These are phyloP conservation scores for Gracilaria vermiculophylla DNA, from an alignment of 23 red algal species.

Conservation along the genomic window DNA sequence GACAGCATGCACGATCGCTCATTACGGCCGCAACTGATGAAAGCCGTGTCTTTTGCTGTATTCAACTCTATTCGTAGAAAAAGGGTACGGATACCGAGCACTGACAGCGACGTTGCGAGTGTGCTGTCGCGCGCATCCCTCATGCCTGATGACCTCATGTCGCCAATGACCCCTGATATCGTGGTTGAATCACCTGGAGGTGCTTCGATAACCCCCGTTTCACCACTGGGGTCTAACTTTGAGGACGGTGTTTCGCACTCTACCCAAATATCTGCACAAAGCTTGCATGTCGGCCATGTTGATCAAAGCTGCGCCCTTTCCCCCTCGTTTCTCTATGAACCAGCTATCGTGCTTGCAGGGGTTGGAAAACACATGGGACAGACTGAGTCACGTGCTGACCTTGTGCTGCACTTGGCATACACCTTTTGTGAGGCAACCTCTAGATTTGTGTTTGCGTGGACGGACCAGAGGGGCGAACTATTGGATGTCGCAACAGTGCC, in stretches of 20 bases:
- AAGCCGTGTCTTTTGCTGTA: slow-evolving; percentile 58
- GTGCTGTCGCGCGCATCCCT: slow-evolving; percentile 28
- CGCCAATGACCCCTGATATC: slow-evolving; percentile 70
- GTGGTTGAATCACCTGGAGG: slow-evolving; percentile 14
- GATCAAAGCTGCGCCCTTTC: slow-evolving; percentile 57
- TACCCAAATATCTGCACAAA: neutral
- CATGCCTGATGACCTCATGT: slow-evolving; percentile 63
- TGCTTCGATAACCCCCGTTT: slow-evolving; percentile 23
- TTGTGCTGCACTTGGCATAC: slow-evolving; percentile 54
- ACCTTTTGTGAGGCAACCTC: slow-evolving; percentile 22
- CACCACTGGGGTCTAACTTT: slow-evolving; percentile 2
- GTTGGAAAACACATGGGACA: slow-evolving; percentile 61
- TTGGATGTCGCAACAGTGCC: slow-evolving; percentile 53
- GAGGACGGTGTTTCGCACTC: slow-evolving; percentile 9
- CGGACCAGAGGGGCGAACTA: slow-evolving; percentile 47
- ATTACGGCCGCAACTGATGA: slow-evolving; percentile 59
- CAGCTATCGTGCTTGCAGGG: slow-evolving; percentile 54
- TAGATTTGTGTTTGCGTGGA: slow-evolving; percentile 62
- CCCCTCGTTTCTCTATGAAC: slow-evolving; percentile 63
- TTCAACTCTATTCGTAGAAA: slow-evolving; percentile 52
- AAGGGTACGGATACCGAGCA: slow-evolving; percentile 28
- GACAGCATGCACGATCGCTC: slow-evolving; percentile 17
- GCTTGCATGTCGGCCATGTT: slow-evolving; percentile 18
- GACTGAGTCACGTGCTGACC: slow-evolving; percentile 17
- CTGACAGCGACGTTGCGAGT: slow-evolving; percentile 49